Conservation (phyloP, 352 stramenopile genomes). For the Globisporangium radiosum region DNA sequence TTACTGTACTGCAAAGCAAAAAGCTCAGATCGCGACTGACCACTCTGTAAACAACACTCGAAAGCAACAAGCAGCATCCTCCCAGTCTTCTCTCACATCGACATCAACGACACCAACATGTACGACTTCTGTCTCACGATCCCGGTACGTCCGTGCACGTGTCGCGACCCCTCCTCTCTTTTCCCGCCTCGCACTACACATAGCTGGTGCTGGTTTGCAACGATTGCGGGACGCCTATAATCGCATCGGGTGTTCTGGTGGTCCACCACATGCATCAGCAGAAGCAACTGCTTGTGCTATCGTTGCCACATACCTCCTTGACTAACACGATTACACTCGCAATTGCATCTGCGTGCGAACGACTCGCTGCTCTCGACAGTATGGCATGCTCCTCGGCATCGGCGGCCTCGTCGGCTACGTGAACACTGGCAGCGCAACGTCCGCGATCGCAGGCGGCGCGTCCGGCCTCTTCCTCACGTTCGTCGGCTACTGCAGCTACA, state of each 20-base stretch:
- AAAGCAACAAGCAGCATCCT: neutral
- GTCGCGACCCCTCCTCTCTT: no score
- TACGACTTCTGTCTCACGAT: slow-evolving; percentile 88
- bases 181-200: no score
- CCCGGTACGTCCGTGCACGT: slow-evolving; percentile 39
- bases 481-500: slow-evolving; percentile 79
- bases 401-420: slow-evolving; percentile 71
- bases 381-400: slow-evolving; percentile 63
- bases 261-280: neutral
- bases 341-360: neutral
- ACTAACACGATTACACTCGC: no score
- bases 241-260: neutral
- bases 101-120: slow-evolving; percentile 24
- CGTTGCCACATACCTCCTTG: neutral
- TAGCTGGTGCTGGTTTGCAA: no score
- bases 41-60: neutral
- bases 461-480: slow-evolving; percentile 71
- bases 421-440: slow-evolving; percentile 67
- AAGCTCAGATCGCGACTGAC: neutral
- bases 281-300: neutral
- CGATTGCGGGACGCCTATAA: no score
- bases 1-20: no score
- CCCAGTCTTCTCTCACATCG: neutral
- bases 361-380: slow-evolving; percentile 22
- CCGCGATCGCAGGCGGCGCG: slow-evolving; percentile 47